A percentile compares a stretch with the other conserved stretches of the same genome.
Conservation (phyloP, 2,329 filamentous ascomycete species). For the Xylaria arbuscula region DNA sequence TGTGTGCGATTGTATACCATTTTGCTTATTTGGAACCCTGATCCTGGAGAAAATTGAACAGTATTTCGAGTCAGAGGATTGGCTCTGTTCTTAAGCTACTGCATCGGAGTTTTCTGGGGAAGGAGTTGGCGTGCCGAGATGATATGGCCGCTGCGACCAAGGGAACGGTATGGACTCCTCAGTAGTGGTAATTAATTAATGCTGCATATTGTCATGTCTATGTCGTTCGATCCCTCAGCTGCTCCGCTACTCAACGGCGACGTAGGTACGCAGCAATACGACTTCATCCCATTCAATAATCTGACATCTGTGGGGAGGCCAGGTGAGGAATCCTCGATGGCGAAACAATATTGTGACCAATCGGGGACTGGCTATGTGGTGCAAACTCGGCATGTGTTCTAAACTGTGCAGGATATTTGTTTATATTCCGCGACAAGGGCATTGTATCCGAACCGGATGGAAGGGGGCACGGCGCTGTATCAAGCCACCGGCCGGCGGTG, state of each 20-base stretch:
- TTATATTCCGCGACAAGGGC: background rate
- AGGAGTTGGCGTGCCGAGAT: constrained; percentile 26
- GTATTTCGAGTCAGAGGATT: constrained; percentile 27
- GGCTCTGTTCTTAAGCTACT: constrained; percentile 12
- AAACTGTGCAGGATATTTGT: background rate
- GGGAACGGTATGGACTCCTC: constrained; percentile 2
- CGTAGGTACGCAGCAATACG: constrained; percentile 25
- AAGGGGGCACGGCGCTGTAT: constrained; percentile 21
- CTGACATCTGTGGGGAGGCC: background rate
- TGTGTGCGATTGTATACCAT: background rate
- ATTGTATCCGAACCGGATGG: constrained; percentile 24
- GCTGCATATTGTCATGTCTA: constrained; percentile 19
- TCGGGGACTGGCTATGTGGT: constrained; percentile 19
- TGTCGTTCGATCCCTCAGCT: constrained; percentile 25
- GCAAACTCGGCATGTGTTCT: constrained; percentile 23
- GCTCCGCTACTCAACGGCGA: background rate
- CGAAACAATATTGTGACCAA: constrained; percentile 20
- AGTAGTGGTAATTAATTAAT: background rate
- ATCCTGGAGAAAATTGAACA: constrained; percentile 2
- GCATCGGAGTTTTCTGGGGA: constrained; percentile 26
- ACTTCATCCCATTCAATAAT: constrained; percentile 12
- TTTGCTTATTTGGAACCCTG: constrained; percentile 28
- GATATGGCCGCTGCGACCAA: constrained; percentile 2
- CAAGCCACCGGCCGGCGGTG: constrained; percentile 23
- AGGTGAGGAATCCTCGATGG: constrained; percentile 8